Percentiles rank a stretch among this genome's conserved stretches.
These are phyloP conservation scores for Physaria fendleri DNA, from an alignment of 345 rosid species.

Conservation along the genomic window DNA sequence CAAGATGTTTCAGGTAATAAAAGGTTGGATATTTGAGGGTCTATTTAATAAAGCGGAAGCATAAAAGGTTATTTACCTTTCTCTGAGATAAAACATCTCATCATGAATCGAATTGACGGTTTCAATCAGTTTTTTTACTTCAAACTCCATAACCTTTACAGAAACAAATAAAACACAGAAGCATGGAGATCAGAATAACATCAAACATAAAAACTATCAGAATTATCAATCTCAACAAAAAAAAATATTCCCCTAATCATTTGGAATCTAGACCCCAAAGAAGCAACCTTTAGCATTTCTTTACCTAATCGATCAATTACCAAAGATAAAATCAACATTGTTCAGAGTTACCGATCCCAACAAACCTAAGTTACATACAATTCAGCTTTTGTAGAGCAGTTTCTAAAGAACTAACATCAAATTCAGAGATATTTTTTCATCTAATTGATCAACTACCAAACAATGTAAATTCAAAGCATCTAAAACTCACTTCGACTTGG, in stretches of 20 bases:
- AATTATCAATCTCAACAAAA: not conserved
- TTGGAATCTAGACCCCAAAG: not conserved
- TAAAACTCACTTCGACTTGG: constrained; percentile 64
- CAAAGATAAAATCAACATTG: not conserved
- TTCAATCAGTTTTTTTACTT: constrained; percentile 66
- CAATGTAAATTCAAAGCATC: not conserved
- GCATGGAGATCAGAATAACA: not conserved
- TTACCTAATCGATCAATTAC: not conserved
- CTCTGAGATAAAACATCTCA: constrained; percentile 84
- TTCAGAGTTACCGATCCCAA: not conserved
- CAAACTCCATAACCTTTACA: constrained; percentile 65
- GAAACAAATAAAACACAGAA: constrained; percentile 19
- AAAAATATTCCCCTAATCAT: not conserved
- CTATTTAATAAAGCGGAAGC: not conserved
- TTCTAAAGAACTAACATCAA: not conserved
- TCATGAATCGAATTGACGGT: constrained; percentile 64
- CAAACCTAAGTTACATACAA: not conserved
- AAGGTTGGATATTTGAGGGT: not conserved
- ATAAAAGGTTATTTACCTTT: constrained; percentile 44
- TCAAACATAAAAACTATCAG: not conserved
- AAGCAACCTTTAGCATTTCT: not conserved
- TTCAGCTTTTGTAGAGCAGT: not conserved
- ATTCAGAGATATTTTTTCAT: not conserved
- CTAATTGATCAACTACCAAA: not conserved
- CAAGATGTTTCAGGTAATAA: not conserved